Conservation (phyloP, 164 flowering plant genomes). For the Vitis rupestris region DNA sequence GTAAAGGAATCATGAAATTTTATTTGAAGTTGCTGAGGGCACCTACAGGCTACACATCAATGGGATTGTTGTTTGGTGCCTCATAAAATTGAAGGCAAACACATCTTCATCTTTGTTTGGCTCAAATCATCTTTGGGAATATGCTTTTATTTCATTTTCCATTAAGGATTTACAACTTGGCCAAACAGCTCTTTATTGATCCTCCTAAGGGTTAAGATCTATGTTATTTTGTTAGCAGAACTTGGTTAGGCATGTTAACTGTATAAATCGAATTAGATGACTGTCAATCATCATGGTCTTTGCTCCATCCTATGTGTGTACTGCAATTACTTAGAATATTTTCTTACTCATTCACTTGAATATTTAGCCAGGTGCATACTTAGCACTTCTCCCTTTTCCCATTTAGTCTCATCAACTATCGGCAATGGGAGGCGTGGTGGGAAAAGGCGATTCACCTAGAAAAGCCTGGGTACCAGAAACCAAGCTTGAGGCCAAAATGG, state of each 20-base stretch:
- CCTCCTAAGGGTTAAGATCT: no score
- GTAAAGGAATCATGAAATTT: background rate
- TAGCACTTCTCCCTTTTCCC: background rate
- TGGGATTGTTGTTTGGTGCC: background rate
- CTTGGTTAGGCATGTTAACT: background rate
- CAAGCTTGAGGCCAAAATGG: slow-evolving; percentile 86
- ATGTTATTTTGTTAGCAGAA: background rate
- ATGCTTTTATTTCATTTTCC: background rate
- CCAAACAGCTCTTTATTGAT: background rate
- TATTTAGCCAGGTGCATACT: slow-evolving; percentile 1
- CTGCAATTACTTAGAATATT: background rate
- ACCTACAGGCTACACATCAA: background rate
- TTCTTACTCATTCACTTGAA: background rate
- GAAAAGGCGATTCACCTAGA: slow-evolving; percentile 43
- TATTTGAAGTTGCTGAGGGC: no score
- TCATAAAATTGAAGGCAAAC: background rate
- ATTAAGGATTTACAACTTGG: background rate
- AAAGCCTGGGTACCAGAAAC: slow-evolving; percentile 52
- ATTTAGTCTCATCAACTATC: background rate
- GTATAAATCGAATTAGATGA: background rate
- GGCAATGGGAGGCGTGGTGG: slow-evolving; percentile 70
- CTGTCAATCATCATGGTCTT: background rate
- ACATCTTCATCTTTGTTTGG: background rate
- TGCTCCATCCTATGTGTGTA: background rate
- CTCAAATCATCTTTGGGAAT: background rate